Base-by-base conservation (phyloP, 192 early-diverging fungal species). In the Coemansia sp. region DNA sequence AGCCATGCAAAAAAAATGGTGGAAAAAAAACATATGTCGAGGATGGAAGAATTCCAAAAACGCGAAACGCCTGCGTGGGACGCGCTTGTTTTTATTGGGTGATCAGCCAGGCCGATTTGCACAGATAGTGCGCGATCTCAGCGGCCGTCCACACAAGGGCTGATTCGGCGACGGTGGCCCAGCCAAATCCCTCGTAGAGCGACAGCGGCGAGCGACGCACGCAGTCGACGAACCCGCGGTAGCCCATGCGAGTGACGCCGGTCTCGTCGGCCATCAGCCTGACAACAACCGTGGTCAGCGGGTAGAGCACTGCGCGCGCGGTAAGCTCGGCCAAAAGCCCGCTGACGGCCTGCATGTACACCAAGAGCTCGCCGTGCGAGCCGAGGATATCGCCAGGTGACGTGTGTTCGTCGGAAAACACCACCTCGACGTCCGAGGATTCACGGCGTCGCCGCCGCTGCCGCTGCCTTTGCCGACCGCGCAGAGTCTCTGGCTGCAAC, bases 221-320 rank as follows among this genome's bases (percentile, higher is more conserved):
- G 44, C 69, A 72, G 24, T 53, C 49, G 24, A 54, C 51, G 38
- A 71, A 71, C 18, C 68, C 68, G 2, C 46, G 36, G 40, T 55
- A 71, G 3, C 29, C 60, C 18, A 34, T 15, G 18, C 20, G 1
- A 1, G 68, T 71, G 22, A 72, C 40, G n/a, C 61, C 69, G 1
- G 62, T 46, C 53, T 72, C 62, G 23, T 72, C 69, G 2, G 61
- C 69, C 53, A 72, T 44, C 53, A 72, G 49, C 1, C 69, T 46
- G 27, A 72, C 28, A 2, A 60, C 9, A 2, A 64, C 24, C 14
- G 69, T 6, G 45, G 60, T 58, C 15, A 65, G 40, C 4, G 69
- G 69, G 9, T 65, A 72, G 29, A 65, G 5, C 32, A 49, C n/a
- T n/a, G 53, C 39, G 1, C 53, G 30, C 7, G 45, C 36, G 0